phyloP scores from a whole-genome alignment of 169 alveolate genomes.

The Blepharisma undulans region DNA sequence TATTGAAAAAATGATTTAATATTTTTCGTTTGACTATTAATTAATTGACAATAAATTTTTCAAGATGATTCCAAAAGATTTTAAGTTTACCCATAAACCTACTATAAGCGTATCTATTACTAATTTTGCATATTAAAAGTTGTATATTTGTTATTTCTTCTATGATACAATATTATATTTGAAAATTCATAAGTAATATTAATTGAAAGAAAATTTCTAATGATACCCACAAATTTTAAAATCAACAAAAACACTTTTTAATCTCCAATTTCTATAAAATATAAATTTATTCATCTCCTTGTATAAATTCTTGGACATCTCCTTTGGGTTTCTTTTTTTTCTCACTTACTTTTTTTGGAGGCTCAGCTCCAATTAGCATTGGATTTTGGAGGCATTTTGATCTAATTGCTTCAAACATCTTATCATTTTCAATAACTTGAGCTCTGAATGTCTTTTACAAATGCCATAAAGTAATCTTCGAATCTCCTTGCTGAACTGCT shows the following conservation, averaged over 20 bases:
- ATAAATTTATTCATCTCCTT: not conserved
- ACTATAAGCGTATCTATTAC: not conserved
- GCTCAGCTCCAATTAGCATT: not conserved
- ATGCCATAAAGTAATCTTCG: constrained; percentile 11
- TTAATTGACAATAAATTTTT: no score
- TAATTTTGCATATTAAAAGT: no score
- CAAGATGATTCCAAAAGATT: no score
- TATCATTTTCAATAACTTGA: constrained; percentile 25
- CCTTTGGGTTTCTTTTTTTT: constrained; percentile 3
- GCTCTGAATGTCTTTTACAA: constrained; percentile 16
- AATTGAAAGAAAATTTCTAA: not conserved
- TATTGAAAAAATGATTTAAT: no score
- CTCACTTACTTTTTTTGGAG: not conserved
- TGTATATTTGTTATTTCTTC: not conserved
- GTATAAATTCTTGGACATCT: not conserved
- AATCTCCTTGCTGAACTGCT: constrained; percentile 13
- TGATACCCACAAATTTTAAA: not conserved
- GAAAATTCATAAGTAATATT: not conserved
- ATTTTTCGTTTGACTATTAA: no score
- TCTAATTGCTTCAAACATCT: not conserved
- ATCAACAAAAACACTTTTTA: not conserved
- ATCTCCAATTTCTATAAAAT: not conserved
- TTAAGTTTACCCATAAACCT: not conserved
- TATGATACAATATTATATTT: not conserved
- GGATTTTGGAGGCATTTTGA: constrained; percentile 1